phyloP scores from a whole-genome alignment of 345 rosid genomes.

The Citrus trifoliata region DNA sequence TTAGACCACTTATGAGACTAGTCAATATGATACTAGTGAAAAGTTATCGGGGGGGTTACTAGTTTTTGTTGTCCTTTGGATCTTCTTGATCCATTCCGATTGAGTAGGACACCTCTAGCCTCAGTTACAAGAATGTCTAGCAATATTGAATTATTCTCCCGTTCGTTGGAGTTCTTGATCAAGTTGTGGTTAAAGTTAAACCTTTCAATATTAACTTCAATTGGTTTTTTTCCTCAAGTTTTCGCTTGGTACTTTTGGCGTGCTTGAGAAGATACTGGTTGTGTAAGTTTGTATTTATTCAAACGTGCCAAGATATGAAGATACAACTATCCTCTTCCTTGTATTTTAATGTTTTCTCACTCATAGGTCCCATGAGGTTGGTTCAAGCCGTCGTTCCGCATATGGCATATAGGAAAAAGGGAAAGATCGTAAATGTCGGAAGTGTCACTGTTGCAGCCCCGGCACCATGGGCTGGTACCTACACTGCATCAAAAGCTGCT shows the following conservation, averaged over 20 bases:
- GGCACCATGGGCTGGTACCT: slow-evolving; percentile 77
- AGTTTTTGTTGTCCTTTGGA: background rate
- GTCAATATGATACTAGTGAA: background rate
- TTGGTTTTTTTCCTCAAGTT: background rate
- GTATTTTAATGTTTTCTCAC: background rate
- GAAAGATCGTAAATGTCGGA: slow-evolving; percentile 77
- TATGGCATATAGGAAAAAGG: slow-evolving; percentile 72
- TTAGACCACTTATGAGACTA: background rate
- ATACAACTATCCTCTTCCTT: background rate
- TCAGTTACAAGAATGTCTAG: background rate
- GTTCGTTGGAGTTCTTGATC: background rate
- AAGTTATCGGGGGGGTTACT: too few relatives aligned
- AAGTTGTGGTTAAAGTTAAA: background rate
- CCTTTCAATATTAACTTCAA: background rate
- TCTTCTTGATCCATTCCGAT: background rate
- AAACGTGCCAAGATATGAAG: background rate
- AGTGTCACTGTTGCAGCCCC: slow-evolving; percentile 58
- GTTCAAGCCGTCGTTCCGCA: slow-evolving; percentile 85
- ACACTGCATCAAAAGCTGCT: slow-evolving; percentile 84
- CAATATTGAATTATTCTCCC: background rate
- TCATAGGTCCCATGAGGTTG: slow-evolving; percentile 71
- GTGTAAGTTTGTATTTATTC: background rate
- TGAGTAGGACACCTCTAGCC: background rate
- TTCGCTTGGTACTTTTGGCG: background rate
- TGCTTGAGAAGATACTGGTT: background rate